Base-by-base conservation (phyloP, 106 monocot genomes). In the Acanthochlamys bracteata region DNA sequence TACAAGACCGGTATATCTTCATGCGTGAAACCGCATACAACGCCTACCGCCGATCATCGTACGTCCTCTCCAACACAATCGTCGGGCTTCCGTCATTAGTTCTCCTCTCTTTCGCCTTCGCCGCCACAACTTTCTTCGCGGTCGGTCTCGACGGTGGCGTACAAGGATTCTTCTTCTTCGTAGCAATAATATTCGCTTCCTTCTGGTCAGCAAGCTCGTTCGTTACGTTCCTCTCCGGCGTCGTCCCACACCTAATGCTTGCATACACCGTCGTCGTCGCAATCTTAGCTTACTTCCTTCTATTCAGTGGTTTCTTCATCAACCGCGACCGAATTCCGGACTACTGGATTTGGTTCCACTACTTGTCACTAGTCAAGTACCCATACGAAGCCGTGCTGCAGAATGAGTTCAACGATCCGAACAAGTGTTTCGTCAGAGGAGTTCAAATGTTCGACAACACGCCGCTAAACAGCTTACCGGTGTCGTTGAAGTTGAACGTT, bases 331-430 rank as follows among this genome's bases (percentile, higher is more conserved):
- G 94, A 16, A 94, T 94, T 58, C 84, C 86, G 0, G 52, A 64
- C 49, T 94, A 90, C 82, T 94, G 94, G 94, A 67, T 86, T 7
- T 94, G 94, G 94, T 94, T 94, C 75, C 94, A 94, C 69, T 94
- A 90, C 73, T 64, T 94, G 16, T 94, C 94, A 0, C 72, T 94
- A 14, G 90, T 94, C 26, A 90, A 94, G 79, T 94, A 94, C 72
- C 94, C 94, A 13, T 94, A 86, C 64, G 94, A 94, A 56, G 94
- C 79, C 12, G 89, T 90, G 67, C 60, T 94, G 53, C 74, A 76
- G 69, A 94, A 94, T 73, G 94, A 94, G 79, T 94, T 94, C 71
- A 76, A 67, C 26, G 82, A 75, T 11, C 60, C 72, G 10, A 52
- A 12, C 8, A 76, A 86, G 76, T 94, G 94, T 59, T 86, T 90